Conservation (phyloP, 2,329 filamentous ascomycete species). For the Fusarium sp. region DNA sequence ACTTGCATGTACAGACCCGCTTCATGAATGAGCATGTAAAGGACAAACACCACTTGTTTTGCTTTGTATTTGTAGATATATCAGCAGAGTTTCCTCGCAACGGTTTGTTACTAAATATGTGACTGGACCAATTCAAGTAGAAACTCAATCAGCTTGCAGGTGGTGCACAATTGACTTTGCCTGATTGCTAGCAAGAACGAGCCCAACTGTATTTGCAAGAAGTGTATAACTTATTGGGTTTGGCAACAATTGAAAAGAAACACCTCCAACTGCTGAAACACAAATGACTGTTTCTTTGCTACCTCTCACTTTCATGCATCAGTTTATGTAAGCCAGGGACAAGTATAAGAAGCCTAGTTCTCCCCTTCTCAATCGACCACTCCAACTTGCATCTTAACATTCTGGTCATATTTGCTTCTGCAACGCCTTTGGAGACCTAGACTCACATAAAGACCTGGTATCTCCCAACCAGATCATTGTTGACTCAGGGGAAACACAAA, state of each 20-base stretch:
- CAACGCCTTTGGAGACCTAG: rapidly evolving
- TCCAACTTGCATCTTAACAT: not conserved
- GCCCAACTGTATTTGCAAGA: not conserved
- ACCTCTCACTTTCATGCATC: not conserved
- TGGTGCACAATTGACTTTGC: not conserved
- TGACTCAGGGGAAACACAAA: not conserved
- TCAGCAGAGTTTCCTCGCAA: rapidly evolving
- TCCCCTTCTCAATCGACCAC: not conserved
- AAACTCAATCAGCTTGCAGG: not conserved
- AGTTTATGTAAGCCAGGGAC: not conserved
- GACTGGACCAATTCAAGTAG: rapidly evolving
- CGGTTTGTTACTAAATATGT: not conserved
- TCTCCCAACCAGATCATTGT: not conserved
- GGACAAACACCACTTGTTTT: not conserved
- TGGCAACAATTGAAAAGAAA: not conserved
- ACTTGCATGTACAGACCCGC: not conserved
- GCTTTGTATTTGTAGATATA: rapidly evolving
- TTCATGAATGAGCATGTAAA: not conserved
- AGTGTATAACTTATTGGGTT: rapidly evolving
- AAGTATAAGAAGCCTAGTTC: not conserved
- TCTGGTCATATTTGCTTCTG: not conserved
- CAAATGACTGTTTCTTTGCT: not conserved
- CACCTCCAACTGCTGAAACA: rapidly evolving
- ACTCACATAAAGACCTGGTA: not conserved
- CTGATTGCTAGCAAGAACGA: not conserved